Percentiles rank a stretch among this genome's conserved stretches.
phyloP scores from a whole-genome alignment of 208 protist genomes.

The Trypanosoma melophagium region DNA sequence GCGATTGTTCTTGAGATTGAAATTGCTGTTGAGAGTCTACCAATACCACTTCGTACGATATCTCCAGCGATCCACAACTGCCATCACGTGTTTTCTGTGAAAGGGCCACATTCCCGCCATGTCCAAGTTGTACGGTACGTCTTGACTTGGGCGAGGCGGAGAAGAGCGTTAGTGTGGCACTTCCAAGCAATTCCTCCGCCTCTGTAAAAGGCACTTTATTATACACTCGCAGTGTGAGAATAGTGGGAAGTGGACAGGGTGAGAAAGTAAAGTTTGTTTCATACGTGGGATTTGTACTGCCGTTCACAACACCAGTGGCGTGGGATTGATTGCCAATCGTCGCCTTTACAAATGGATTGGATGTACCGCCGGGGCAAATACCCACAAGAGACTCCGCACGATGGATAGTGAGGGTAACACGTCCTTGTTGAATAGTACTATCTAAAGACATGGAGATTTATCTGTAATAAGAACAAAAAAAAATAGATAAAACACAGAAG shows the following conservation, averaged over 20 bases:
- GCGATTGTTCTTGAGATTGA: neutral
- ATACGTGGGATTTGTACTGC: constrained; percentile 60
- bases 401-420: constrained; percentile 51
- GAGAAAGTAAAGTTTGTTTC: constrained; percentile 56
- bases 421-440: constrained; percentile 21
- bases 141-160: constrained; percentile 32
- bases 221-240: constrained; percentile 60
- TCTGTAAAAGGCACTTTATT: constrained; percentile 56
- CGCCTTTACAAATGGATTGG: constrained; percentile 69
- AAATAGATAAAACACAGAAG: constrained; percentile 3
- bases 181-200: constrained; percentile 71
- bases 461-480: neutral
- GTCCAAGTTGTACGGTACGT: constrained; percentile 52
- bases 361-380: constrained; percentile 67
- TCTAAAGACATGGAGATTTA: constrained; percentile 16
- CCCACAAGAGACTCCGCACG: constrained; percentile 60
- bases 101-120: constrained; percentile 62
- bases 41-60: constrained; percentile 52
- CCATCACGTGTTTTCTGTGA: constrained; percentile 50
- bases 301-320: constrained; percentile 38
- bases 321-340: constrained; percentile 52
- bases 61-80: constrained; percentile 49
- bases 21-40: constrained; percentile 6
- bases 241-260: constrained; percentile 58
- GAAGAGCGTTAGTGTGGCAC: constrained; percentile 71